Evolutionary conservation across 352 stramenopile genomes (phyloP).

Genomic region (Halophytophthora batemanensis): DNA sequence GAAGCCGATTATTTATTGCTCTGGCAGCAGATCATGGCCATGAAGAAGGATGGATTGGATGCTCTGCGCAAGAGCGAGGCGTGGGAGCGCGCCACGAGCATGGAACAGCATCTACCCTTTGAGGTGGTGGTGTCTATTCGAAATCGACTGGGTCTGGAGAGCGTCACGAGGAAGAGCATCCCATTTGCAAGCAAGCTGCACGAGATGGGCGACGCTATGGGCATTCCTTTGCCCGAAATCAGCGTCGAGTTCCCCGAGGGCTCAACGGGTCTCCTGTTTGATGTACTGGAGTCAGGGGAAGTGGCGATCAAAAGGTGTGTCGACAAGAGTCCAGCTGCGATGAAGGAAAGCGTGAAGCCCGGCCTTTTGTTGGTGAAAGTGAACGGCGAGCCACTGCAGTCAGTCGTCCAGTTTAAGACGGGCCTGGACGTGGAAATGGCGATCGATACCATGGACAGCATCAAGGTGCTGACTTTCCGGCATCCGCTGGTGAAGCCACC

Average conservation of each 20-base stretch:
- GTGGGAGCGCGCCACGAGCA: slow-evolving; percentile 45
- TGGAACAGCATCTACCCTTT: slow-evolving; percentile 75
- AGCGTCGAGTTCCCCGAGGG: slow-evolving; percentile 67
- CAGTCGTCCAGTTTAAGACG: slow-evolving; percentile 49
- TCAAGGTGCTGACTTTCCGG: slow-evolving; percentile 75
- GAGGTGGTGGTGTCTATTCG: slow-evolving; percentile 74
- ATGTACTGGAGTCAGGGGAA: slow-evolving; percentile 37
- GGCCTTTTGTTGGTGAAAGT: slow-evolving; percentile 74
- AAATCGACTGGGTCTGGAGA: slow-evolving; percentile 63
- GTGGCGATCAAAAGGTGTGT: slow-evolving; percentile 38
- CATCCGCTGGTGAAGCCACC: slow-evolving; percentile 56
- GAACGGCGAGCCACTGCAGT: slow-evolving; percentile 52
- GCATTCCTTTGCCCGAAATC: slow-evolving; percentile 81
- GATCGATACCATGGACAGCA: slow-evolving; percentile 47
- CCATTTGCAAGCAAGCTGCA: slow-evolving; percentile 55
- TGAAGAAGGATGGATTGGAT: slow-evolving; percentile 69
- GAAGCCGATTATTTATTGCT: slow-evolving; percentile 65
- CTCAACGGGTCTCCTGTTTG: slow-evolving; percentile 59
- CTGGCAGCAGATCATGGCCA: slow-evolving; percentile 61
- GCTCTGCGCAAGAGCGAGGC: slow-evolving; percentile 53
- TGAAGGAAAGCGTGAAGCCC: slow-evolving; percentile 67
- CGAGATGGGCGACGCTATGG: slow-evolving; percentile 68
- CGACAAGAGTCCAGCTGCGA: slow-evolving; percentile 53
- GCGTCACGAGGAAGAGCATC: slow-evolving; percentile 29
- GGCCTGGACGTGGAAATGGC: slow-evolving; percentile 48